A percentile compares a stretch with the other conserved stretches of the same genome.
Conservation (phyloP, 441 rosid genomes). For the Adansonia rubrostipa region DNA sequence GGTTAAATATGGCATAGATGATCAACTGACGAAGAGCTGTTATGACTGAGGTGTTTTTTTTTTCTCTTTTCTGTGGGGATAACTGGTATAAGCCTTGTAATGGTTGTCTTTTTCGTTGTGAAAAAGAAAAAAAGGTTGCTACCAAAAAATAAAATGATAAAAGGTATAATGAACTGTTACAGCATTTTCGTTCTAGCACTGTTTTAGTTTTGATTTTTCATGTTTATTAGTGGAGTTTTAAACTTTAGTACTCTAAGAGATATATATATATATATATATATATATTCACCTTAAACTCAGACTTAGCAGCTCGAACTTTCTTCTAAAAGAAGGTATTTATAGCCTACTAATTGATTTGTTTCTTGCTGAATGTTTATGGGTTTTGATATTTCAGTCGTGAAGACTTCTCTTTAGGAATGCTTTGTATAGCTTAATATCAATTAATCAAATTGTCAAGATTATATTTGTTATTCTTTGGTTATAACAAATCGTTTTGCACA, state of each 20-base stretch:
- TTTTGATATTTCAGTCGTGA: not conserved
- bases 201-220: not conserved
- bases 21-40: not conserved
- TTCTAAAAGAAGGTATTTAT: not conserved
- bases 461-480: not conserved
- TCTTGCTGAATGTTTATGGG: not conserved
- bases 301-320: not conserved
- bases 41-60: not conserved
- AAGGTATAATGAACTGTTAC: not conserved
- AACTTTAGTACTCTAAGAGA: not conserved
- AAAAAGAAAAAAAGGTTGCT: not conserved
- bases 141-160: too few species aligned
- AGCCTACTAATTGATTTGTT: conserved; percentile 11
- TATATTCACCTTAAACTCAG: not conserved
- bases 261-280: not conserved
- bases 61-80: too few species aligned
- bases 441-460: conserved; percentile 8
- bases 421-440: conserved; percentile 3
- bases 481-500: not conserved
- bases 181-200: conserved; percentile 6
- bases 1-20: not conserved
- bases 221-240: conserved; percentile 5
- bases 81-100: not conserved
- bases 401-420: not conserved
- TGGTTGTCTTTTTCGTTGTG: not conserved